Evolutionary conservation across 1,284 basidiomycete genomes (phyloP), one percentile per base, ranked within the genome.

Genomic region (Melampsora abietis-canadensis): DNA sequence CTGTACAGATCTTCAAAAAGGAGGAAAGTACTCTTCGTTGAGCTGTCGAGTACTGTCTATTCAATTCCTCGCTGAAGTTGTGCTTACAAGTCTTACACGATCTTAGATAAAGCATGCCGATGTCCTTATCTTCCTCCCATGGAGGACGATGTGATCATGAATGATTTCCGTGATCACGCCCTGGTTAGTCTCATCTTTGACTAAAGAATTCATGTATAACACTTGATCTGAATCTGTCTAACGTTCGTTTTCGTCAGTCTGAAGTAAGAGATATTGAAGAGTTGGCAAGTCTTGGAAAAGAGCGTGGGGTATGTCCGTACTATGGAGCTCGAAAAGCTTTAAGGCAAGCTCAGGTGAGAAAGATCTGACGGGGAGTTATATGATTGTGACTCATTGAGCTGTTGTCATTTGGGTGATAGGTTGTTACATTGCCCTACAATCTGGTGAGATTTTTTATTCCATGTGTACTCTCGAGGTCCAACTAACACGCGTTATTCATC

Each of bases 211-310:
- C 2, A 59, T 30, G 7, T 27, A 19, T 27, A 24, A 4, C 3
- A 5, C 19, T 24, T 2, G 6, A 30, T 21, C 8, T 21, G n/a
- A 21, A 57, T 24, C 51, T 31, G 7, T 21, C n/a, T 24, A 59
- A 31, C 7, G 27, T n/a, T n/a, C n/a, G n/a, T n/a, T n/a, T 31
- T 61, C 47, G 15, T 17, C 72, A 93, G 92, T 90, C 92, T 0
- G 85, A 87, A 1, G 92, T 94, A 0, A 92, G 91, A 80, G 94
- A 97, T 78, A 97, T 98, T 7, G 95, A 98, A 81, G 94, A 98
- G 78, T 86, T 98, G 5, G 92, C 92, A 0, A 82, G 82, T 12
- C 84, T 89, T 4, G 94, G 95, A 82, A 80, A 85, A 83, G 80
- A 83, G 59, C 83, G 86, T 4, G 85, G 89, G 64, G 89, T 88